These are phyloP conservation scores for Datisca glomerata DNA, from an alignment of 306 rosid species.

Conservation along the genomic window DNA sequence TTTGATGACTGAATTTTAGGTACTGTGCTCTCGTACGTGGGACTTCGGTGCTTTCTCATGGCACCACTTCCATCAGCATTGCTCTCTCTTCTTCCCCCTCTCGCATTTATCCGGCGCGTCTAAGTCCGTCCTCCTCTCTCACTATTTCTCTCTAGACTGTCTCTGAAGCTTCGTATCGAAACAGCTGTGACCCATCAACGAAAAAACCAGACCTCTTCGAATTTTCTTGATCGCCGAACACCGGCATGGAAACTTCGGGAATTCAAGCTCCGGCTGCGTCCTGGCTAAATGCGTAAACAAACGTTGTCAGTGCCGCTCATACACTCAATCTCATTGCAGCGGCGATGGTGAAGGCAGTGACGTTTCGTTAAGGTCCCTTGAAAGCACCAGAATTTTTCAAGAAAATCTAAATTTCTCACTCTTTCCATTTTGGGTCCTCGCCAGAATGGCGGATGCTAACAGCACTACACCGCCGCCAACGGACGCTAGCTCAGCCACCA, in stretches of 20 bases:
- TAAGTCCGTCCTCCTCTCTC: not conserved
- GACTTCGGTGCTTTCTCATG: not conserved
- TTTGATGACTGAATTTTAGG: not conserved
- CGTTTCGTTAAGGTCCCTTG: no score
- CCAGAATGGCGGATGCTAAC: slow-evolving; percentile 48
- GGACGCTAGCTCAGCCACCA: slow-evolving; percentile 1
- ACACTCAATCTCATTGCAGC: not conserved
- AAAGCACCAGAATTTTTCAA: no score
- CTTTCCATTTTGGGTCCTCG: slow-evolving; percentile 2
- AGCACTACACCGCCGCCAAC: slow-evolving; percentile 8
- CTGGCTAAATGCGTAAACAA: no score
- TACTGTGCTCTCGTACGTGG: not conserved
- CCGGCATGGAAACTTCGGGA: slow-evolving; percentile 50
- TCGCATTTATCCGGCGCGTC: not conserved
- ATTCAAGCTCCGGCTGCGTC: slow-evolving; percentile 25
- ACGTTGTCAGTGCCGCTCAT: not conserved
- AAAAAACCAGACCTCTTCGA: not conserved
- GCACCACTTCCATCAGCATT: not conserved
- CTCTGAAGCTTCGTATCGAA: not conserved
- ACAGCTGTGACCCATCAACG: no score
- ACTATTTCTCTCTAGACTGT: no score
- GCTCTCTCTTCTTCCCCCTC: not conserved
- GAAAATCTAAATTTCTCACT: slow-evolving; percentile 3
- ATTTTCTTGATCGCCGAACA: slow-evolving; percentile 17
- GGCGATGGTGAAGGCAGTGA: slow-evolving; percentile 5